These are phyloP conservation scores for Panicum hallii DNA, from an alignment of 202 grass and related monocot genomes.

Conservation along the genomic window DNA sequence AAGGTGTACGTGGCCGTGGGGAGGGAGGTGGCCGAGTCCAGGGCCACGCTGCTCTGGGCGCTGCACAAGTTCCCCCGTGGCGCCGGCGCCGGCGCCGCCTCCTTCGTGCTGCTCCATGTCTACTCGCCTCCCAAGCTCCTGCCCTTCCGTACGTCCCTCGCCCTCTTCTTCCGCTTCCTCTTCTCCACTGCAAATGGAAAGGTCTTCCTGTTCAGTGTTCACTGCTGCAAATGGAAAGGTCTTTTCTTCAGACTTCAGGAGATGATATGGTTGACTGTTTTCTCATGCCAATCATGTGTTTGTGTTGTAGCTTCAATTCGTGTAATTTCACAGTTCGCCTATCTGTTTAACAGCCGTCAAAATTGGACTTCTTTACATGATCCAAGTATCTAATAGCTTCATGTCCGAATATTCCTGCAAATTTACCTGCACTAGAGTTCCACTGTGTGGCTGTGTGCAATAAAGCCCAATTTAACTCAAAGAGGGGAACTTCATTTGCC, in stretches of 20 bases:
- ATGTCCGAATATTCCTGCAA: not conserved
- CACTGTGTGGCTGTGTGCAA: not conserved
- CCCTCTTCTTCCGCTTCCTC: not conserved
- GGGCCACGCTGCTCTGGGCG: slow-evolving; percentile 54
- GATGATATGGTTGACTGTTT: not conserved
- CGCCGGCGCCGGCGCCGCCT: slow-evolving; percentile 14
- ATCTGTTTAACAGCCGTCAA: not conserved
- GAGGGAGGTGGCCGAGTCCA: slow-evolving; percentile 38
- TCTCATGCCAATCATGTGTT: not conserved
- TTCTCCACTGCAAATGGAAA: not conserved
- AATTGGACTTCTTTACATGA: not conserved
- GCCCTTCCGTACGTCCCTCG: slow-evolving; percentile 17
- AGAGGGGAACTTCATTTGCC: not conserved
- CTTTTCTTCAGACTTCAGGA: not conserved
- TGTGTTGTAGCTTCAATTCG: not conserved
- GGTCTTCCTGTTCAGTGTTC: not conserved
- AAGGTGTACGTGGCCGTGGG: slow-evolving; percentile 68
- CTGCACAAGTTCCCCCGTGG: slow-evolving; percentile 47
- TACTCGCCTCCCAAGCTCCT: slow-evolving; percentile 46
- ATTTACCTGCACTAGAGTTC: not conserved
- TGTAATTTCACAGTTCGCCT: not conserved
- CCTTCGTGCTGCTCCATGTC: slow-evolving; percentile 69
- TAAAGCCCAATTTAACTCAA: slow-evolving; percentile 10
- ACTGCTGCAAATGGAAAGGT: not conserved
- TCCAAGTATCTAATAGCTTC: not conserved